Conservation (phyloP, 371 early-diverging fungal species). For the Syncephalastrum monosporum region DNA sequence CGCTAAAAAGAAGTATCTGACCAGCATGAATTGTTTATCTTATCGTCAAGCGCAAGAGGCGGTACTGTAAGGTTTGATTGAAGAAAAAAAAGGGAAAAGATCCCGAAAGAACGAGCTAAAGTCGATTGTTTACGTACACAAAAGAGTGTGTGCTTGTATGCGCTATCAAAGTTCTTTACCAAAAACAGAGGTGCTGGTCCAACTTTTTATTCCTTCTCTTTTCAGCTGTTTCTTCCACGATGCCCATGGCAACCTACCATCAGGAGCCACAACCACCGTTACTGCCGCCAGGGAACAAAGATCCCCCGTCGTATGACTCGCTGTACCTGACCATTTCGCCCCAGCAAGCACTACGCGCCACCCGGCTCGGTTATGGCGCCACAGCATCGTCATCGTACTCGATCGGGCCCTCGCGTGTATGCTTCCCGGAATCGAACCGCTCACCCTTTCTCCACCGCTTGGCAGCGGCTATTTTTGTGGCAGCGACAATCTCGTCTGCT, state of each 20-base stretch:
- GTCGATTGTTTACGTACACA: too few species aligned
- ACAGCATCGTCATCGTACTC: background rate
- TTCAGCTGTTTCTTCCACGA: background rate
- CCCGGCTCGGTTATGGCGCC: constrained; percentile 8
- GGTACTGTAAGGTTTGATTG: too few species aligned
- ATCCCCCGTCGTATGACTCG: constrained; percentile 45
- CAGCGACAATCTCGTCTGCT: constrained; percentile 41
- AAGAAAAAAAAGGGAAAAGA: too few species aligned
- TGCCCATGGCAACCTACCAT: too few species aligned
- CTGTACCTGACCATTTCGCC: constrained; percentile 30
- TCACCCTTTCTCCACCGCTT: constrained; percentile 33
- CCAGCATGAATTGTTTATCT: too few species aligned
- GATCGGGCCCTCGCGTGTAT: background rate
- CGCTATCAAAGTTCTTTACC: too few species aligned
- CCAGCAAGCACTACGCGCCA: constrained; percentile 16
- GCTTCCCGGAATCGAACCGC: constrained; percentile 16
- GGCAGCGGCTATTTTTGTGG: constrained; percentile 41
- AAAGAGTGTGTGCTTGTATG: too few species aligned
- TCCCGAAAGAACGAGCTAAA: too few species aligned
- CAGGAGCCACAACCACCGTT: too few species aligned
- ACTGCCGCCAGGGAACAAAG: constrained; percentile 15
- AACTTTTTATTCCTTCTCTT: constrained; percentile 2
- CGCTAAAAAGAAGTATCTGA: too few species aligned
- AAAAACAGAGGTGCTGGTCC: background rate
- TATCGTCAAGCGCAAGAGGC: too few species aligned